These are phyloP conservation scores for Hymenoscyphus fraxineus DNA, from an alignment of 2,329 filamentous ascomycete genomes.

Conservation along the genomic window DNA sequence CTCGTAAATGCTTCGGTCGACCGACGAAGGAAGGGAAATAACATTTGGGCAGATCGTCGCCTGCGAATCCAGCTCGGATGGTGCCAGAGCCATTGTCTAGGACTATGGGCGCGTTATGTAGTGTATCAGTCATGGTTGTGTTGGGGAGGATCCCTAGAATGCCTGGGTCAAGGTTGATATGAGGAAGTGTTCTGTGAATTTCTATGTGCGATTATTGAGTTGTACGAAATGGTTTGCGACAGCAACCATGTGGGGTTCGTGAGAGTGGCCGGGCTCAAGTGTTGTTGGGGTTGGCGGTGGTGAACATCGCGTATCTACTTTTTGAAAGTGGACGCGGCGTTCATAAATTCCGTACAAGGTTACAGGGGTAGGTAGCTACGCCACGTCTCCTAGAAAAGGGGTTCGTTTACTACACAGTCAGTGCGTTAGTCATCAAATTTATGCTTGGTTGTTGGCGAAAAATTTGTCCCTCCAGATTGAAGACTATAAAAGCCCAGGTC, in stretches of 20 bases:
- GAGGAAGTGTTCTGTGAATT: background rate
- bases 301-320: background rate
- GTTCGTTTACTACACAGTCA: background rate
- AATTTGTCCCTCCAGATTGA: too few species aligned
- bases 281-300: background rate
- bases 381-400: background rate
- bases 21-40: constrained; percentile 97
- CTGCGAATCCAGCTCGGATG: constrained; percentile 93
- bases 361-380: constrained; percentile 3
- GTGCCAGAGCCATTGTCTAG: constrained; percentile 98
- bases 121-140: constrained; percentile 57
- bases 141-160: constrained; percentile 4
- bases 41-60: constrained; percentile 92
- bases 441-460: too few species aligned
- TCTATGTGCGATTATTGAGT: background rate
- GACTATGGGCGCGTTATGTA: constrained; percentile 97
- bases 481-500: too few species aligned
- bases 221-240: background rate
- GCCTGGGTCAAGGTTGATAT: background rate
- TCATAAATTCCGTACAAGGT: background rate
- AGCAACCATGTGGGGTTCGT: background rate
- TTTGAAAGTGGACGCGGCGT: constrained; percentile 1
- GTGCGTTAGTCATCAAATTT: too few species aligned
- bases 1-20: constrained; percentile 88
- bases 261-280: background rate